Evolutionary conservation across 2,329 filamentous ascomycete species (phyloP).

Genomic region (Claviceps maximensis): DNA sequence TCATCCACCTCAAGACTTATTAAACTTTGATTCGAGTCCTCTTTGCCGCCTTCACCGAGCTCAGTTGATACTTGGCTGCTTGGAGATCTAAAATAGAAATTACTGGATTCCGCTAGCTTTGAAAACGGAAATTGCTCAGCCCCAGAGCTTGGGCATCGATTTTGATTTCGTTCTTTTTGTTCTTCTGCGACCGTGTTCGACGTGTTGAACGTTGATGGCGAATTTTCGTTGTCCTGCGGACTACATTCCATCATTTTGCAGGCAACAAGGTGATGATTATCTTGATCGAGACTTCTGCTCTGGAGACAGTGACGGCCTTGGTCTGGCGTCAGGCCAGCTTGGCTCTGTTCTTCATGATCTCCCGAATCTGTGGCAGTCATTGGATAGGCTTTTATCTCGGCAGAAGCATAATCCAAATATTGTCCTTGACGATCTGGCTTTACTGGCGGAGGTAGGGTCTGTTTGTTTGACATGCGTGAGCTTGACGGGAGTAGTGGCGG

Average conservation of each 20-base stretch:
- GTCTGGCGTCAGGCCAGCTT: not conserved
- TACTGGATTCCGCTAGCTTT: not conserved
- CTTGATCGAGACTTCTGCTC: not conserved
- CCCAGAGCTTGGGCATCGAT: not conserved
- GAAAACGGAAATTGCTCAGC: not conserved
- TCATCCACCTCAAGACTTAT: constrained; percentile 39
- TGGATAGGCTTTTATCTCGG: constrained; percentile 31
- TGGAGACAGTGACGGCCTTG: not conserved
- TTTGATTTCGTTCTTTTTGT: not conserved
- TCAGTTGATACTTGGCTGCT: constrained; percentile 16
- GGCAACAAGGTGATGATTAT: not conserved
- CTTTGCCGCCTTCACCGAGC: constrained; percentile 22
- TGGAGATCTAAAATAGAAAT: not conserved
- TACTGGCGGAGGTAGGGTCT: constrained; percentile 37
- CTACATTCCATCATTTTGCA: not conserved
- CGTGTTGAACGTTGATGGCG: not conserved
- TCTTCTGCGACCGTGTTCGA: not conserved
- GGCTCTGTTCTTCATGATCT: not conserved
- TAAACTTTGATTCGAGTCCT: constrained; percentile 18
- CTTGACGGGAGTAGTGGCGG: constrained; percentile 30
- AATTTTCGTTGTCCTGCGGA: not conserved
- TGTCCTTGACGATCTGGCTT: constrained; percentile 45
- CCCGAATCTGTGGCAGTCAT: constrained; percentile 27
- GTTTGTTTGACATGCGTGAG: constrained; percentile 45
- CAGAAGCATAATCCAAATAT: constrained; percentile 35